A percentile compares a stretch with the other conserved stretches of the same genome.
Conservation (phyloP, 306 rosid species). For the Parietaria judaica region DNA sequence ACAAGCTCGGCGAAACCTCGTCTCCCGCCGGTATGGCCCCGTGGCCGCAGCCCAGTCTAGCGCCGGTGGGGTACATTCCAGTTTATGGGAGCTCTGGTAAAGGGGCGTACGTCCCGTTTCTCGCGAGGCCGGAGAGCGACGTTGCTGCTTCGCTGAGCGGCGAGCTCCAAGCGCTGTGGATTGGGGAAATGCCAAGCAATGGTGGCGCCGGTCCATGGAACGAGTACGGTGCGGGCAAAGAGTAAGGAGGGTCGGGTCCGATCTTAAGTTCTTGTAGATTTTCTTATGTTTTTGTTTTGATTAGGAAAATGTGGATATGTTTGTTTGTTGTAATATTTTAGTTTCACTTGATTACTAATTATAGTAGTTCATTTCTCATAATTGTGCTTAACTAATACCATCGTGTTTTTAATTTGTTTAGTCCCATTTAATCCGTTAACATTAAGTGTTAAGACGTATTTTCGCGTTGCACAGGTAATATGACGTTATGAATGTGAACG, state of each 20-base stretch:
- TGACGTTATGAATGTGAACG: no score
- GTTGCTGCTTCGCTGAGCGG: constrained; percentile 6
- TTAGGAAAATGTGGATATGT: neutral
- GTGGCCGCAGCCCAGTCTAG: neutral
- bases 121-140: constrained; percentile 1
- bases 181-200: neutral
- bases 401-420: no score
- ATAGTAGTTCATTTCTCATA: no score
- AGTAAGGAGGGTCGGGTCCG: no score
- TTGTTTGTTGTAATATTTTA: neutral
- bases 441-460: no score
- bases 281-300: neutral
- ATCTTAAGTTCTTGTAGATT: neutral
- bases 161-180: neutral
- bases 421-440: no score
- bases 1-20: constrained; percentile 9
- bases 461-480: no score
- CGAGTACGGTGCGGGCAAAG: neutral
- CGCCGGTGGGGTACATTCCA: neutral
- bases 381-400: no score
- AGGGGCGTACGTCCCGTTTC: neutral
- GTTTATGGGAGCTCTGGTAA: no score
- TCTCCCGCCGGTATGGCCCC: neutral
- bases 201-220: neutral
- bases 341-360: no score